Evolutionary conservation across 2,329 filamentous ascomycete species (phyloP), one percentile per base, ranked within the genome.

Genomic region (Sclerotinia trifoliorum): DNA sequence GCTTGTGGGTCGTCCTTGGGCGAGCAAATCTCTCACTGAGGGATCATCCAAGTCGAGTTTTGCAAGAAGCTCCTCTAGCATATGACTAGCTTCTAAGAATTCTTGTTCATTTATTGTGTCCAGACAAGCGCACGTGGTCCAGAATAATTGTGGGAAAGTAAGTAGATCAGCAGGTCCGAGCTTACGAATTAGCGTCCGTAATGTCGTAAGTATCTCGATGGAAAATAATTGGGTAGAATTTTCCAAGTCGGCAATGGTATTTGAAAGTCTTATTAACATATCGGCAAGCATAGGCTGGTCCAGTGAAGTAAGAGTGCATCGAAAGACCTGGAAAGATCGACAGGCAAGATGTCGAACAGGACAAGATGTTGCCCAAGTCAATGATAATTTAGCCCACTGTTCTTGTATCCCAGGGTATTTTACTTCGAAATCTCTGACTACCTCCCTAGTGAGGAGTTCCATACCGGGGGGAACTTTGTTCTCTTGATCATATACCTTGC

Each of bases 21-120:
- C 83, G 44, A 99, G 84, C 57, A 90, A 81, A 29, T 86, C 83
- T 51, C 94, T 84, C 4, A 96, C 87, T 48, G 81, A 84, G 0
- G 88, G 83, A 70, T 91, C 88, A 57, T 86, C 85, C 56, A 99
- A 85, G 77, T 99, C 91, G 29, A 98, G 82, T 77, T 95, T 96
- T 73, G 88, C 86, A 29, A 99, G 80, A 48, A 96, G 88, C 75
- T 91, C 91, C 69, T 96, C 91, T 13, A 99, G 84, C 91, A 99
- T 97, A 65, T 91, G 90, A 17, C 97, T 83, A 29, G 92, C 93
- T 77, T 97, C 95, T 70, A 95, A 86, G 71, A 97, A 99, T 76
- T 99, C 95, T 29, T 90, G 87, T 79, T 99, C 96, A 72, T 98
- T 96, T 75, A 98, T 96, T 0, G 95, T 98, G 76, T 98, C 94